Percentiles rank a stretch among this genome's conserved stretches.
Conservation (phyloP, 140 eudicot genomes). For the Flaveria floridana region DNA sequence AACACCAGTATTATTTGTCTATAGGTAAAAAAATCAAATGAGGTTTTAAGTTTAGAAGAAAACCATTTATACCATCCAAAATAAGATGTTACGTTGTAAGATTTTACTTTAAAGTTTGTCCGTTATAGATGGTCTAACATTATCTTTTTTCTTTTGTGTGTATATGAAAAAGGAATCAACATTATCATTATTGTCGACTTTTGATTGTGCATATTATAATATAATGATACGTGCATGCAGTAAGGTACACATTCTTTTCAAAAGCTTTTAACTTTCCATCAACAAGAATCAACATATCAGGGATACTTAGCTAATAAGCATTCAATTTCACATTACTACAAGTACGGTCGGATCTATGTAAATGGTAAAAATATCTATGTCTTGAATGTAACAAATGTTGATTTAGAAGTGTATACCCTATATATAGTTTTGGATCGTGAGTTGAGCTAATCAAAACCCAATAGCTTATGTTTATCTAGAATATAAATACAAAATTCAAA, state of each 20-base stretch:
- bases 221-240: neutral
- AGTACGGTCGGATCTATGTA: neutral
- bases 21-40: neutral
- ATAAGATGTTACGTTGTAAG: neutral
- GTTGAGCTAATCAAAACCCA: too few relatives aligned
- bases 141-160: neutral
- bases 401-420: too few relatives aligned
- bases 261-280: slow-evolving; percentile 8
- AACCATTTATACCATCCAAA: neutral
- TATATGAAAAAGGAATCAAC: slow-evolving; percentile 4
- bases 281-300: neutral
- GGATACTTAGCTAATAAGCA: slow-evolving; percentile 18
- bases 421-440: too few relatives aligned
- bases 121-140: neutral
- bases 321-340: neutral
- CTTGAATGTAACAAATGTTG: too few relatives aligned
- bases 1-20: too few relatives aligned
- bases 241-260: slow-evolving; percentile 2
- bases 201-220: neutral
- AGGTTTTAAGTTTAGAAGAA: neutral
- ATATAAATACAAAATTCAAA: too few relatives aligned
- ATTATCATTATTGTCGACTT: neutral
- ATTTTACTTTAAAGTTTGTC: neutral
- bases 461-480: too few relatives aligned
- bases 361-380: too few relatives aligned